Evolutionary conservation across 371 early-diverging fungal genomes (phyloP), one percentile per base, ranked within the genome.

Genomic region (Sporodiniella umbellata): DNA sequence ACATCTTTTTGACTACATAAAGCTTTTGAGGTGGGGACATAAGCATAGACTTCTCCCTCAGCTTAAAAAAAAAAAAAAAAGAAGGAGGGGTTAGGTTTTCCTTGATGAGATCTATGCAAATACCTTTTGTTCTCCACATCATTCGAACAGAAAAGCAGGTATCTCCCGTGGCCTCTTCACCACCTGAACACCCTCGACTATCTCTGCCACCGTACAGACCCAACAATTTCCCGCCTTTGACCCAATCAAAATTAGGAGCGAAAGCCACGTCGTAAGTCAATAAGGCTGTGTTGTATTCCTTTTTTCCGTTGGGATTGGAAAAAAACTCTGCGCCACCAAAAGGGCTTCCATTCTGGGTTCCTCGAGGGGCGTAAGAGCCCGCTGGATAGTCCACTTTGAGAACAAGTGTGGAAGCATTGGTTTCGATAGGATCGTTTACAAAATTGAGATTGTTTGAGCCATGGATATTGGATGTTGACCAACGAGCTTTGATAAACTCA

Each of bases 191-290:
- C 12, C 68, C 70, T 18, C 52, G 54, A 22, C 68, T 51, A 8
- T 61, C 58, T 18, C 10, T 68, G 53, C 82, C 77, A 26, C 70
- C 69, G 53, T 64, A 75, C 15, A 78, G 48, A 30, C 78, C 78
- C 22, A 79, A 79, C 19, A 81, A 50, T 46, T 79, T 79, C 2
- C 82, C 80, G 45, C 83, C 83, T 11, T 66, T 62, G 4, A 72
- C 74, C 77, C 78, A 83, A 11, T 75, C 35, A 60, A 83, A 83
- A 33, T 68, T 69, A 12, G 42, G 42, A 15, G 70, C 78, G 52
- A 83, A 83, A 15, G 75, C 78, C 19, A 83, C 54, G 24, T 79
- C 72, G 44, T 83, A 83, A 26, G 69, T 71, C 19, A 83, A 58
- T 0, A 78, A 63, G 0, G 73, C 72, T 25, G 62, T 61, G 18